Evolutionary conservation across 495 filamentous ascomycete species (phyloP).

Genomic region (Astrothelium macrocarpum): DNA sequence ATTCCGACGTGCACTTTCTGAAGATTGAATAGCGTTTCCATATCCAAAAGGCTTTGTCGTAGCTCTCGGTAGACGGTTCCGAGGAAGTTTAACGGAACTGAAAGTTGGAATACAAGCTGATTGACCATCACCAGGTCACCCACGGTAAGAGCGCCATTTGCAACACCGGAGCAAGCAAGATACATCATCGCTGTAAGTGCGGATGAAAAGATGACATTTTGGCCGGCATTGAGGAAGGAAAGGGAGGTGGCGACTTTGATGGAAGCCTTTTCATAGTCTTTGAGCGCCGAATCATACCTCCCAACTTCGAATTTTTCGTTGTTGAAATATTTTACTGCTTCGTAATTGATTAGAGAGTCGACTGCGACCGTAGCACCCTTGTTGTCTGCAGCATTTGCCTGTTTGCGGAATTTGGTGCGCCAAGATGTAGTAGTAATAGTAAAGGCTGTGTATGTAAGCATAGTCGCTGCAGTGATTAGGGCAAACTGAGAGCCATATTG

Average conservation of each 20-base stretch:
- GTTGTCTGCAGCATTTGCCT: slow-evolving; percentile 93
- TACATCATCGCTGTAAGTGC: slow-evolving; percentile 99
- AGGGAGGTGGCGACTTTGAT: slow-evolving; percentile 95
- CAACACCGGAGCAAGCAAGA: slow-evolving; percentile 80
- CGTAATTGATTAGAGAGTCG: slow-evolving; percentile 94
- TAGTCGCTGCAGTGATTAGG: slow-evolving; percentile 79
- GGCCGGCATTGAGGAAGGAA: slow-evolving; percentile 90
- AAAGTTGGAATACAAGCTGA: slow-evolving; percentile 96
- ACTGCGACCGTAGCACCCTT: slow-evolving; percentile 90
- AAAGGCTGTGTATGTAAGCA: slow-evolving; percentile 88
- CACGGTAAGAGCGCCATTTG: slow-evolving; percentile 70
- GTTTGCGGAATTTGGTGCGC: slow-evolving; percentile 90
- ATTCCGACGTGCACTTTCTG: slow-evolving; percentile 93
- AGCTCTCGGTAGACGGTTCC: slow-evolving; percentile 94
- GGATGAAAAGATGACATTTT: slow-evolving; percentile 93
- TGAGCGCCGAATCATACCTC: slow-evolving; percentile 79
- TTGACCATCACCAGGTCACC: slow-evolving; percentile 98
- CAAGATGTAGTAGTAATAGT: slow-evolving; percentile 93
- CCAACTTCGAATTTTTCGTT: slow-evolving; percentile 90
- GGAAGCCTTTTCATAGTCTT: slow-evolving; percentile 80
- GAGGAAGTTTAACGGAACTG: slow-evolving; percentile 90
- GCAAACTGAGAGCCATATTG: slow-evolving; percentile 90
- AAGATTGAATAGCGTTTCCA: slow-evolving; percentile 98
- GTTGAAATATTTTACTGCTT: slow-evolving; percentile 99
- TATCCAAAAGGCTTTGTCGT: slow-evolving; percentile 86